These are phyloP conservation scores for Endoconidiophora polonica DNA, from an alignment of 2,329 filamentous ascomycete species.

Conservation along the genomic window DNA sequence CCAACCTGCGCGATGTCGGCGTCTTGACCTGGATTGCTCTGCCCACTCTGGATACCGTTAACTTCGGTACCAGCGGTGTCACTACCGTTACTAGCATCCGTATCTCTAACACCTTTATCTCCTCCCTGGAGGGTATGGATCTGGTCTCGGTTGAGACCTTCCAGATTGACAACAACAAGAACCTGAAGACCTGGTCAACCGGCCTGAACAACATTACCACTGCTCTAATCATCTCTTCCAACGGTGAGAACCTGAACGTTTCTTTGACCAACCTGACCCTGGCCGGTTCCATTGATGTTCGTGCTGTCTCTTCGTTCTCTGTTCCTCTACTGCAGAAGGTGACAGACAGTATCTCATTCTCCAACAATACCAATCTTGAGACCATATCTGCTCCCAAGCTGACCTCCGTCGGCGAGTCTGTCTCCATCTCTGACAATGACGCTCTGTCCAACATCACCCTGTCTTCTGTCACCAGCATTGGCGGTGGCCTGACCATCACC, in stretches of 20 bases:
- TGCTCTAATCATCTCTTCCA: slow-evolving; percentile 58
- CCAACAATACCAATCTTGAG: slow-evolving; percentile 52
- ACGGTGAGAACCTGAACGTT: slow-evolving; percentile 55
- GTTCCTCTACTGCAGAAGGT: slow-evolving; percentile 57
- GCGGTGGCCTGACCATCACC: slow-evolving; percentile 68
- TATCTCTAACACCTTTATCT: slow-evolving; percentile 77
- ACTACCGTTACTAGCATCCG: slow-evolving; percentile 49
- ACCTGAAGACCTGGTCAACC: slow-evolving; percentile 59
- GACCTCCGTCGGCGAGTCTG: slow-evolving; percentile 42
- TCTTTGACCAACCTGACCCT: slow-evolving; percentile 62
- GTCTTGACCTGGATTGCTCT: slow-evolving; percentile 58
- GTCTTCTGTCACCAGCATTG: slow-evolving; percentile 48
- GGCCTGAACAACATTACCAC: slow-evolving; percentile 60
- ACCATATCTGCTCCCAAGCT: slow-evolving; percentile 51
- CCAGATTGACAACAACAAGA: slow-evolving; percentile 79
- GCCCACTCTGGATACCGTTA: slow-evolving; percentile 35
- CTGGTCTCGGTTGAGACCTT: slow-evolving; percentile 55
- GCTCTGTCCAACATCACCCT: slow-evolving; percentile 59
- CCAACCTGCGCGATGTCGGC: slow-evolving; percentile 45
- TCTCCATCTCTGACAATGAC: slow-evolving; percentile 48
- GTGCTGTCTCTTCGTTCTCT: slow-evolving; percentile 58
- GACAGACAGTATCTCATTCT: slow-evolving; percentile 69
- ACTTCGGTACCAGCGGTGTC: slow-evolving; percentile 39
- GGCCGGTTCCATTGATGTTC: slow-evolving; percentile 35
- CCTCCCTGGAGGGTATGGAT: slow-evolving; percentile 63